These are phyloP conservation scores for Zostera marina DNA, from an alignment of 116 monocot species.

Conservation along the genomic window DNA sequence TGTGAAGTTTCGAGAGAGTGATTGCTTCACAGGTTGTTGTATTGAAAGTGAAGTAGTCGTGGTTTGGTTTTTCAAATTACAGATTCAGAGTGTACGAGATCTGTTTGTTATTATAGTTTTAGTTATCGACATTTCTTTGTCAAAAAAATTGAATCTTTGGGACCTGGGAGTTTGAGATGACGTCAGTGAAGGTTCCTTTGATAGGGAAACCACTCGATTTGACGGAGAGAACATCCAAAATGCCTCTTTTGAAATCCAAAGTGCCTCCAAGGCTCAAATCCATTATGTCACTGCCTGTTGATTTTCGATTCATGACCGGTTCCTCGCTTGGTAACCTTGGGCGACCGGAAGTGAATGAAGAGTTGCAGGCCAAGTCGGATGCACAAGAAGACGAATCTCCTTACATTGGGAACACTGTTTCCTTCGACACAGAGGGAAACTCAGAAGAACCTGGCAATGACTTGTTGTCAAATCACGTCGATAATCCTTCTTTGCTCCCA, in stretches of 20 bases:
- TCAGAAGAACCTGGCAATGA: constrained; percentile 3
- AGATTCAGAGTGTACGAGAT: background rate
- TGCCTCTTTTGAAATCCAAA: constrained; percentile 13
- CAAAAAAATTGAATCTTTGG: background rate
- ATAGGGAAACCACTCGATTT: constrained; percentile 3
- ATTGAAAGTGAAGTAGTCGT: too few relatives aligned
- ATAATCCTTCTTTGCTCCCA: background rate
- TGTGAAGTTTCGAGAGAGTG: too few relatives aligned
- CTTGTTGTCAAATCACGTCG: background rate
- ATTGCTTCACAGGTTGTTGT: too few relatives aligned
- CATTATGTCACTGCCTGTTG: constrained; percentile 21
- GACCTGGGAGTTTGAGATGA: background rate
- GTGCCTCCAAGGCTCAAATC: constrained; percentile 23
- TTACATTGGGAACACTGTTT: constrained; percentile 15
- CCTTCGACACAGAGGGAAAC: constrained; percentile 7
- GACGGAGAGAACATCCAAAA: constrained; percentile 7
- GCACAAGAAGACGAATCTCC: constrained; percentile 33
- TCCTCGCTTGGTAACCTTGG: background rate
- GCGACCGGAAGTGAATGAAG: background rate
- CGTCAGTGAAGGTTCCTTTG: constrained; percentile 14
- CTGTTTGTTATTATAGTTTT: background rate
- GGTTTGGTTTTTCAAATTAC: too few relatives aligned
- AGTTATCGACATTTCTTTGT: background rate
- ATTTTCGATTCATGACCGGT: constrained; percentile 4
- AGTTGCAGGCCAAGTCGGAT: constrained; percentile 5